phyloP scores from a whole-genome alignment of 139 green algal species.

The Chlorella sp. region DNA sequence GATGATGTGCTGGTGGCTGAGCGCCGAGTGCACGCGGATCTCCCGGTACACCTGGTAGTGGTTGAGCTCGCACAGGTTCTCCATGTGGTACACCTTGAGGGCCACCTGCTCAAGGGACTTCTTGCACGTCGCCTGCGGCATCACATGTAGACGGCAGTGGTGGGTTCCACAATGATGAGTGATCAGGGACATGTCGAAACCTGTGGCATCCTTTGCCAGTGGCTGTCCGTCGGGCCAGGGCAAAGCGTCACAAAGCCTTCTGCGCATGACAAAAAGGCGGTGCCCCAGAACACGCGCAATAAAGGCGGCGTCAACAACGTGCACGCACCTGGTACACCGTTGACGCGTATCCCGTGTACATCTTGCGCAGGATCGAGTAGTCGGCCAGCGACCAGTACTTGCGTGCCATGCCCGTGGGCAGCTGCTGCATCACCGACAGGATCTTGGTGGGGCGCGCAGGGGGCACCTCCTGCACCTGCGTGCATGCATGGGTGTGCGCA shows the following conservation, averaged over 20 bases:
- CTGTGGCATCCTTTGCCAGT: too few relatives aligned
- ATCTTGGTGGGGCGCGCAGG: slow-evolving; percentile 18
- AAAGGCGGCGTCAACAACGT: background rate
- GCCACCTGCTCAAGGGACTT: slow-evolving; percentile 37
- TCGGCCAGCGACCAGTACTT: slow-evolving; percentile 39
- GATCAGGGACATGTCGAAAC: too few relatives aligned
- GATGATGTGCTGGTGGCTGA: slow-evolving; percentile 59
- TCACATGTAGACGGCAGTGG: background rate
- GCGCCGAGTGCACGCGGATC: slow-evolving; percentile 41
- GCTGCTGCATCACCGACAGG: slow-evolving; percentile 16
- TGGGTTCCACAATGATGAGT: too few relatives aligned
- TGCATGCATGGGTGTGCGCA: too few relatives aligned
- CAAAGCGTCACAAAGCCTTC: too few relatives aligned
- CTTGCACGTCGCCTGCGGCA: slow-evolving; percentile 36
- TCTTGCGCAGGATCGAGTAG: slow-evolving; percentile 45
- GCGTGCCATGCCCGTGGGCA: slow-evolving; percentile 37
- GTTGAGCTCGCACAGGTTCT: slow-evolving; percentile 49
- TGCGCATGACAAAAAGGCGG: too few relatives aligned
- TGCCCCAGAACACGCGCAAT: too few relatives aligned
- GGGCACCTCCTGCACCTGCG: too few relatives aligned
- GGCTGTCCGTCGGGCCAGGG: too few relatives aligned
- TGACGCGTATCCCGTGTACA: slow-evolving; percentile 58
- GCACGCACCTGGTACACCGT: slow-evolving; percentile 41
- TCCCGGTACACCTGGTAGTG: slow-evolving; percentile 49
- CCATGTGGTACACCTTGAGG: slow-evolving; percentile 49